Evolutionary conservation across 345 rosid species (phyloP).

Genomic region (Combretum micranthum): DNA sequence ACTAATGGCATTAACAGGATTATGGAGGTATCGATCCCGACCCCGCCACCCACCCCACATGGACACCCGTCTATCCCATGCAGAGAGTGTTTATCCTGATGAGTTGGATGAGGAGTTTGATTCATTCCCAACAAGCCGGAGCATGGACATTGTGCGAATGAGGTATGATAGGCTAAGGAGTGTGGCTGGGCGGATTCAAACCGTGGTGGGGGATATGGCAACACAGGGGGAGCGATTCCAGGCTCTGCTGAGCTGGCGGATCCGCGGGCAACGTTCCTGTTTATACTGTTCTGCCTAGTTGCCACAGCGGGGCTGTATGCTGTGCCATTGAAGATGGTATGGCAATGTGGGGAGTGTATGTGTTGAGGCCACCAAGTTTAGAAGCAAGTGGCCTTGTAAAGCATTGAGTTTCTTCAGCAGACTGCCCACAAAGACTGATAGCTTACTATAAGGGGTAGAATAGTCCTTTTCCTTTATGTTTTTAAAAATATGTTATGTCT

Average conservation of each 20-base stretch:
- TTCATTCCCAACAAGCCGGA: conserved; percentile 52
- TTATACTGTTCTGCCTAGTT: conserved; percentile 42
- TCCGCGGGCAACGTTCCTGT: conserved; percentile 61
- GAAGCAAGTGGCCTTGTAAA: conserved; percentile 49
- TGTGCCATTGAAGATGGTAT: conserved; percentile 39
- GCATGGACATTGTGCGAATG: conserved; percentile 45
- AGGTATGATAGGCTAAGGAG: conserved; percentile 65
- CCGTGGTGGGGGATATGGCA: conserved; percentile 67
- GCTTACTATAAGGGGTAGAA: conserved; percentile 33
- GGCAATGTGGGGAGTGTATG: conserved; percentile 44
- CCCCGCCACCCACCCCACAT: conserved; percentile 64
- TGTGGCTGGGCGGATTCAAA: conserved; percentile 66
- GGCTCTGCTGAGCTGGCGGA: conserved; percentile 68
- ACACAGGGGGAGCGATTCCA: conserved; percentile 66
- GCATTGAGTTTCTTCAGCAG: conserved; percentile 65
- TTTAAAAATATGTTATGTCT: too few species aligned
- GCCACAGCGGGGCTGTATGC: conserved; percentile 53
- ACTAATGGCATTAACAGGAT: conserved; percentile 39
- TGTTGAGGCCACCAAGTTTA: conserved; percentile 61
- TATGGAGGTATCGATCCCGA: conserved; percentile 45
- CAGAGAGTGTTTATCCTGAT: conserved; percentile 44
- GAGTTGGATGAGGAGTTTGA: conserved; percentile 70
- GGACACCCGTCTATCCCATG: conserved; percentile 56
- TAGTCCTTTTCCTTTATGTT: neutral
- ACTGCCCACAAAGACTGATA: conserved; percentile 62